A percentile compares a stretch with the other conserved stretches of the same genome.
phyloP scores from a whole-genome alignment of 1,139 yeast species.

The Suhomyces chickasaworum region DNA sequence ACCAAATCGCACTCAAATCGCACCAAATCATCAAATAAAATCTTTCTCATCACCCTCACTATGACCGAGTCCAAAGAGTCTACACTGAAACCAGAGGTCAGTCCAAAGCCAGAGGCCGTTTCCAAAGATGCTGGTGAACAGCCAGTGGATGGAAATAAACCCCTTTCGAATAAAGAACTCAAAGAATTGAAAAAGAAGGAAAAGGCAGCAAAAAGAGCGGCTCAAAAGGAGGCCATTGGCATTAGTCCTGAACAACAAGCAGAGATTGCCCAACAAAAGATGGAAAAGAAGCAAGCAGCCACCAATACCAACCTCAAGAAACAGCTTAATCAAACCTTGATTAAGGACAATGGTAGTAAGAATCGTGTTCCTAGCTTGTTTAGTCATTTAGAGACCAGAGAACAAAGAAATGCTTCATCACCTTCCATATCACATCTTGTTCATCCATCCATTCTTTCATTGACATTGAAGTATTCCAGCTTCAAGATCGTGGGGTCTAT shows the following conservation, averaged over 20 bases:
- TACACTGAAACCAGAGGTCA: not conserved
- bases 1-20: not conserved
- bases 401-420: slow-evolving; percentile 70
- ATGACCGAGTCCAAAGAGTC: slow-evolving; percentile 15
- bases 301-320: slow-evolving; percentile 56
- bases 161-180: slow-evolving; percentile 75
- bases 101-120: slow-evolving; percentile 2
- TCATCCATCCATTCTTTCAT: slow-evolving; percentile 81
- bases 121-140: slow-evolving; percentile 2
- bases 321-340: slow-evolving; percentile 56
- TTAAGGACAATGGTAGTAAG: slow-evolving; percentile 40
- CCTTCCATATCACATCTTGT: slow-evolving; percentile 68
- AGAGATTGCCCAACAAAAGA: slow-evolving; percentile 43
- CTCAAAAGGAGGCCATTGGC: slow-evolving; percentile 57
- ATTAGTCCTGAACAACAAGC: slow-evolving; percentile 48
- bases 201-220: slow-evolving; percentile 86
- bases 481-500: slow-evolving; percentile 89
- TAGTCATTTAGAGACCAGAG: slow-evolving; percentile 84
- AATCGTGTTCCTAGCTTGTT: slow-evolving; percentile 65
- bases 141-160: slow-evolving; percentile 16
- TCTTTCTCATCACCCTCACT: slow-evolving; percentile 4
- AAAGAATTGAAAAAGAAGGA: slow-evolving; percentile 87
- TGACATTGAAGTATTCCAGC: slow-evolving; percentile 80
- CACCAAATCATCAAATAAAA: not conserved
- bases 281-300: slow-evolving; percentile 37